Evolutionary conservation across 2,329 filamentous ascomycete genomes (phyloP).

Genomic region (Pseudopyrenochaeta lycopersici): DNA sequence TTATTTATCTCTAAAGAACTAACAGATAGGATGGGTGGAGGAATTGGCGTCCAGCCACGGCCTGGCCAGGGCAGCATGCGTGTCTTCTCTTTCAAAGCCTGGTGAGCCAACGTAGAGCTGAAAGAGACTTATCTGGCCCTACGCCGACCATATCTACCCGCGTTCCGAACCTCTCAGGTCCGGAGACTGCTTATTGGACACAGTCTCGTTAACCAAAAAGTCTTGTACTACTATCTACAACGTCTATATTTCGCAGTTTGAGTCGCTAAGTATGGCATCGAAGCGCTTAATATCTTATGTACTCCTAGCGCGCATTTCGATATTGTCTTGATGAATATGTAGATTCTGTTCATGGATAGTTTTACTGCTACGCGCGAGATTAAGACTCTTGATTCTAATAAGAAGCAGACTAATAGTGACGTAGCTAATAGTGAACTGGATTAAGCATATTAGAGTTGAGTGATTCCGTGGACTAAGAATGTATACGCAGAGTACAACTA

Average conservation of each 20-base stretch:
- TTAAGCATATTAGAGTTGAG: no score
- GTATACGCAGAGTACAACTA: no score
- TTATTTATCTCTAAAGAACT: slow-evolving; percentile 36
- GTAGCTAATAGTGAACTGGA: no score
- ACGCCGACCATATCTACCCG: not conserved
- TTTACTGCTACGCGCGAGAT: slow-evolving; percentile 25
- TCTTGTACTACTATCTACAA: not conserved
- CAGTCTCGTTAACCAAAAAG: not conserved
- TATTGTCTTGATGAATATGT: slow-evolving; percentile 34
- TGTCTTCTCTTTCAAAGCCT: not conserved
- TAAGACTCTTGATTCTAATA: no score
- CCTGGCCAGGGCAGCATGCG: not conserved
- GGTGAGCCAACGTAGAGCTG: not conserved
- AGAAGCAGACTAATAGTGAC: no score
- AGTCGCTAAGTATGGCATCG: not conserved
- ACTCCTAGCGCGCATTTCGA: slow-evolving; percentile 8
- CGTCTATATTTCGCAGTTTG: not conserved
- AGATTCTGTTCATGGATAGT: slow-evolving; percentile 41
- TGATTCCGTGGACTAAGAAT: no score
- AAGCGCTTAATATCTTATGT: not conserved
- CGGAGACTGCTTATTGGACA: not conserved
- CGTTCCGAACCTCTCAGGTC: not conserved
- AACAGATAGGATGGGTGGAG: slow-evolving; percentile 34
- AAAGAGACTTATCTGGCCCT: not conserved
- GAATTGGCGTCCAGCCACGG: not conserved